Base-by-base conservation (phyloP, 1,284 basidiomycete genomes). In the Tausonia pullulans region DNA sequence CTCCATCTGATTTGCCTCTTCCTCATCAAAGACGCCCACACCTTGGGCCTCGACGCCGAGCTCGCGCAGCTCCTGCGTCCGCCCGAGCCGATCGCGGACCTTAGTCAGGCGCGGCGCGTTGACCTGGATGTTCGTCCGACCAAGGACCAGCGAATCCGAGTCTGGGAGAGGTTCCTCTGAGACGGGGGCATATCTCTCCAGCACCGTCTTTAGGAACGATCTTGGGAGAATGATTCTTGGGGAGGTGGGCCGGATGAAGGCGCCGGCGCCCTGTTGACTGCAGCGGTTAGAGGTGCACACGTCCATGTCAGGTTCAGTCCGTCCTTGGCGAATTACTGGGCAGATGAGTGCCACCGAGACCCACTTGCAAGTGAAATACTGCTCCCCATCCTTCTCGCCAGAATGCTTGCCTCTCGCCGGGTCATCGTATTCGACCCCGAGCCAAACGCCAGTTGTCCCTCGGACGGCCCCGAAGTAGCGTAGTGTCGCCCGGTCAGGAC, bases 371-470 rank as follows among this genome's bases (percentile, higher is more conserved):
- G 76, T 73, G 73, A 98, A 98, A 75, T 96, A 94, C 48, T 79
- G 80, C 63, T 79, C 82, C 48, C 85, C 88, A 69, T 89, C 84
- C 74, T 88, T 89, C 64, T 79, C 74, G 10, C 95, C 95, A 69
- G 87, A 83, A 73, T 98, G 93, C 75, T 88, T 95, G 41, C 94
- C 94, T 61, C 89, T 81, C 1, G 73, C 67, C 5, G 86, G 80
- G 71, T 92, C 85, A 72, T 98, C 95, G 90, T 94, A 98, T 78
- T 98, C 94, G 60, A 98, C 82, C 11, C 95, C 95, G 4, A 94
- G 81, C 94, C 95, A 98, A 13, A 76, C 70, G 9, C 87, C 89
- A 7, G 76, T 72, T 0, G 87, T 84, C 16, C 82, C 81, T 13
- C 83, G 78, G 13, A 95, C 84, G 1, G 75, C 69, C 3, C 91